Conservation (phyloP, 371 early-diverging fungal genomes). For the Gilbertella persicaria region DNA sequence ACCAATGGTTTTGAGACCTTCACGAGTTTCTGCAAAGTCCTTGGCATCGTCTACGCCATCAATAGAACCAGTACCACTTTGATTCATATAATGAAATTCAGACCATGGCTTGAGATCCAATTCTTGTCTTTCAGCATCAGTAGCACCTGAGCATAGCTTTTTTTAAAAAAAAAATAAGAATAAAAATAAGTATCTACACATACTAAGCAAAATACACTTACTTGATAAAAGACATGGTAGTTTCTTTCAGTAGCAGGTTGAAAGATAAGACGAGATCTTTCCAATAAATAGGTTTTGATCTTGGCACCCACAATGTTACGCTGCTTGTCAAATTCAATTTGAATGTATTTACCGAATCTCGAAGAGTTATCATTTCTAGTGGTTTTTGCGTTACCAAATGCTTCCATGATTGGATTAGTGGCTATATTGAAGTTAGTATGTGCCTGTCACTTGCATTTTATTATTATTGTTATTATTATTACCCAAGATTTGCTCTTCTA, state of each 20-base stretch:
- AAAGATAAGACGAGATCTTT: constrained; percentile 94
- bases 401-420: constrained; percentile 99
- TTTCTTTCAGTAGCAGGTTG: constrained; percentile 96
- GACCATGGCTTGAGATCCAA: constrained; percentile 73
- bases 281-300: constrained; percentile 97
- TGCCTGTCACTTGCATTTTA: too few species aligned
- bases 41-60: constrained; percentile 86
- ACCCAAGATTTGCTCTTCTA: constrained; percentile 81
- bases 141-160: constrained; percentile 85
- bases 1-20: constrained; percentile 84
- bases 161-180: not conserved
- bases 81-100: constrained; percentile 83
- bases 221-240: constrained; percentile 99
- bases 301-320: constrained; percentile 92
- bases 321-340: constrained; percentile 81
- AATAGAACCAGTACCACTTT: constrained; percentile 81
- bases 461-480: not conserved
- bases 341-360: constrained; percentile 99
- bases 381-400: constrained; percentile 99
- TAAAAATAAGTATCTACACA: not conserved
- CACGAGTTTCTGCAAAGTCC: constrained; percentile 85
- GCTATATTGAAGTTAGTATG: too few species aligned
- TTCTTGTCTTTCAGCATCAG: constrained; percentile 74
- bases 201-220: constrained; percentile 10
- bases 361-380: constrained; percentile 98